Base-by-base conservation (phyloP, 2,329 filamentous ascomycete species). In the Parastagonospora nodorum region DNA sequence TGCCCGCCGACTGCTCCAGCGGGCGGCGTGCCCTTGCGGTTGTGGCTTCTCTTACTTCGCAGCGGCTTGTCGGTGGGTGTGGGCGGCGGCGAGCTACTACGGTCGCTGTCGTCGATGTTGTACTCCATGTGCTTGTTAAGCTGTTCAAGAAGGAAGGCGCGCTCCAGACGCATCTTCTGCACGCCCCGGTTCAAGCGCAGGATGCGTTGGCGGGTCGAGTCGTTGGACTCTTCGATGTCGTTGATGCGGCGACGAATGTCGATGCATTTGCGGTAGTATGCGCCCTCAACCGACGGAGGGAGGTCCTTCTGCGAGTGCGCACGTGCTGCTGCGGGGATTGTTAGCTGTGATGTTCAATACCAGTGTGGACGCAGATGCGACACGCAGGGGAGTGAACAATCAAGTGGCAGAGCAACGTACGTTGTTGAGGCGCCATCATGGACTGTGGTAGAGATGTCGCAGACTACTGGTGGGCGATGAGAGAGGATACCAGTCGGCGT, bases 191-290 rank as follows among this genome's bases (percentile, higher is more conserved):
- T 87, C 55, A 96, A 84, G 41, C 92, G 88, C 35, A 84, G 80
- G 57, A 96, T 88, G 44, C 91, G 88, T 45, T 90, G 79, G 46
- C 90, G 85, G 40, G 90, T 88, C 50, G 89, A 84, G 65, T 96
- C 92, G 73, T 97, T 97, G 68, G 91, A 88, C 53, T 91, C 87
- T 73, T 97, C 92, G 64, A 97, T 90, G 73, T 97, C 92, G 72
- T 87, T 89, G 58, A 94, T 90, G 54, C 94, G 89, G 65, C 90
- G 89, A 77, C 95, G 95, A 16, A 99, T 84, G 65, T 95, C 89
- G 71, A 97, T 91, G 75, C 93, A 97, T 84, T 99, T 97, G 59
- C 90, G 86, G 67, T 94, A 92, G 77, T 97, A 99, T 43, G 93
- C 92, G 72, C 93, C 88, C 76, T 99, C 93, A 57, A 97, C 92